These are phyloP conservation scores for Gremmenia infestans DNA, from an alignment of 2,329 filamentous ascomycete species.

Conservation along the genomic window DNA sequence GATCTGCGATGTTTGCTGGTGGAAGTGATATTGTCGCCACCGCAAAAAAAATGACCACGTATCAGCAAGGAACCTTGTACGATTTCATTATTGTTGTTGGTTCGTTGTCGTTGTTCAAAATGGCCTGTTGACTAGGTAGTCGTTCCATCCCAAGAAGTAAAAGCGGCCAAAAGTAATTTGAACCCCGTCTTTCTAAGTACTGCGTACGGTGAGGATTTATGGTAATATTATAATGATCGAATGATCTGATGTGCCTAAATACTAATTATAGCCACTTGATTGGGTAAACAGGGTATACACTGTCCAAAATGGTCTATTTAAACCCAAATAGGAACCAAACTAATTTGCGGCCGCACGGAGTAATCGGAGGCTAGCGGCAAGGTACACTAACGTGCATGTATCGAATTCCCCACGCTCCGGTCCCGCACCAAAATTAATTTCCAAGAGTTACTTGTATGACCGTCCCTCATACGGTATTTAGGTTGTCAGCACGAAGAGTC, in stretches of 20 bases:
- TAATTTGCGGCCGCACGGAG: too few species aligned
- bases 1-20: neutral
- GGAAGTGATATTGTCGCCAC: neutral
- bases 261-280: neutral
- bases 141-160: slow-evolving; percentile 9
- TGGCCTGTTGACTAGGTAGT: neutral
- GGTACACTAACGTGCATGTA: neutral
- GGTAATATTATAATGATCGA: too few species aligned
- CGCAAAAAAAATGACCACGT: neutral
- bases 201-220: too few species aligned
- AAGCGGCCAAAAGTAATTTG: neutral
- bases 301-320: too few species aligned
- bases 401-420: too few species aligned
- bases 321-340: too few species aligned
- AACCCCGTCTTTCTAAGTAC: neutral
- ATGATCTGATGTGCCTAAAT: too few species aligned
- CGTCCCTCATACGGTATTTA: too few species aligned
- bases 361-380: neutral
- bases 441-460: neutral
- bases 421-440: too few species aligned
- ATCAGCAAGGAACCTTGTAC: neutral
- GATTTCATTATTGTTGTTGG: neutral
- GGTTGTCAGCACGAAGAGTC: too few species aligned
- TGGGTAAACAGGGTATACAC: too few species aligned
- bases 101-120: neutral